A percentile compares a stretch with the other conserved stretches of the same genome.
These are phyloP conservation scores for Usnea hakonensis DNA, from an alignment of 495 filamentous ascomycete species.

Conservation along the genomic window DNA sequence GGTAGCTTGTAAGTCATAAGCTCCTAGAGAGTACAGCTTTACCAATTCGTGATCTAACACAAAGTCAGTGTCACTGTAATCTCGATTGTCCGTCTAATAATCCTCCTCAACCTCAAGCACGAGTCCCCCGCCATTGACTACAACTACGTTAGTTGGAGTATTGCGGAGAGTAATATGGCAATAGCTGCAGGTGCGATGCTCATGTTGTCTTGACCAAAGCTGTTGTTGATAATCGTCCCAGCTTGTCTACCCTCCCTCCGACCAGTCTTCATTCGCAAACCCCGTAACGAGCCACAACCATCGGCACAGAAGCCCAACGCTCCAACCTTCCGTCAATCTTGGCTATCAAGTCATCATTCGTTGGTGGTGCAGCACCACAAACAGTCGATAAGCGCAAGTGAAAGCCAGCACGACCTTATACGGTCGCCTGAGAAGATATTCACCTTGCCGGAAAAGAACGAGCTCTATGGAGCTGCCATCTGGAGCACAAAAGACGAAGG, in stretches of 20 bases:
- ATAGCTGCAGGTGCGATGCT: slow-evolving; percentile 3
- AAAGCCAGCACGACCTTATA: neutral
- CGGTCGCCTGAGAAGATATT: neutral
- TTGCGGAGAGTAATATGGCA: slow-evolving; percentile 9
- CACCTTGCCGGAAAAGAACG: neutral
- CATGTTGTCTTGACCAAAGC: neutral
- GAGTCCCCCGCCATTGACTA: slow-evolving; percentile 9
- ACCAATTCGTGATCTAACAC: neutral
- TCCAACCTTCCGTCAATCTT: neutral
- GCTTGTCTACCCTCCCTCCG: slow-evolving; percentile 12
- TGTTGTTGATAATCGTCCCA: neutral
- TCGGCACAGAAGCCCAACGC: neutral
- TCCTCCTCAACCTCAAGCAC: neutral
- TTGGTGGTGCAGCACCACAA: neutral
- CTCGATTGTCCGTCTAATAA: slow-evolving; percentile 29
- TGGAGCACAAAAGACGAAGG: neutral
- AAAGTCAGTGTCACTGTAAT: slow-evolving; percentile 27
- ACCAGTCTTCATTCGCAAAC: slow-evolving; percentile 5
- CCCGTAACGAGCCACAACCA: neutral
- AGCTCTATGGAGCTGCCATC: neutral
- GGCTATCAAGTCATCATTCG: neutral
- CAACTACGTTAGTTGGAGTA: slow-evolving; percentile 5
- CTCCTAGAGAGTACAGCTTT: neutral
- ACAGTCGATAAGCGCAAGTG: neutral
- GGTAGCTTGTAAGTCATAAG: slow-evolving; percentile 23